Conservation (phyloP, 805 yeast genomes). For the Metschnikowia bowlesiae region DNA sequence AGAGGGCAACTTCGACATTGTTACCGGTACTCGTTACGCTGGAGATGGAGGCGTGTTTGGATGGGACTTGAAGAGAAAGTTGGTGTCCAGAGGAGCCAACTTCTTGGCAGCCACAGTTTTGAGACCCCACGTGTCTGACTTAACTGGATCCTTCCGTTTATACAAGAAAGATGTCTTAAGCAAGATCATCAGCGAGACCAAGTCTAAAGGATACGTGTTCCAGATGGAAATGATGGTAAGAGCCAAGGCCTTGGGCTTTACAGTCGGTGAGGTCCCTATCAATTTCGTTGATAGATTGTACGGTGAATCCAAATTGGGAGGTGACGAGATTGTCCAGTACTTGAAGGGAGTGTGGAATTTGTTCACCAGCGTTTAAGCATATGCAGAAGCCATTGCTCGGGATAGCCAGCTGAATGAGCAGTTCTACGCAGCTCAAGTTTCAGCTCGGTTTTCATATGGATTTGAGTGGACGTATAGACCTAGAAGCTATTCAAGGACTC, state of each 20-base stretch:
- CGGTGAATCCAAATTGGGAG: constrained; percentile 76
- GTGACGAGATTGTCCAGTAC: constrained; percentile 75
- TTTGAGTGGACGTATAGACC: not conserved
- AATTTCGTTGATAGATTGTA: constrained; percentile 74
- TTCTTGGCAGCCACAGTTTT: constrained; percentile 68
- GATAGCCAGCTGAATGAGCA: not conserved
- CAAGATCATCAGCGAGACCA: constrained; percentile 61
- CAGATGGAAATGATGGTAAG: constrained; percentile 89
- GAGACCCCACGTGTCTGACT: constrained; percentile 68
- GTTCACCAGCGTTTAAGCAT: constrained; percentile 49
- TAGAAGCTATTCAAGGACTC: not conserved
- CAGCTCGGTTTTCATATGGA: not conserved
- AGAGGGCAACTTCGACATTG: constrained; percentile 47
- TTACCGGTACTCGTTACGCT: constrained; percentile 63
- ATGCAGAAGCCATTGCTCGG: not conserved
- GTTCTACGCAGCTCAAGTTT: too few relatives aligned
- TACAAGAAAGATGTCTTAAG: constrained; percentile 67
- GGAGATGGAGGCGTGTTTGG: constrained; percentile 83
- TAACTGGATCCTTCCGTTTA: constrained; percentile 73
- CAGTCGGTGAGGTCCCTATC: constrained; percentile 75
- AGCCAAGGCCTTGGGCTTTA: constrained; percentile 68
- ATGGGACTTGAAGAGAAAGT: constrained; percentile 76
- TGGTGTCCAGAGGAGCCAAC: constrained; percentile 77
- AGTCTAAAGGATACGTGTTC: constrained; percentile 76
- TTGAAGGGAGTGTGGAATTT: constrained; percentile 72